Percentiles rank a stretch among this genome's conserved stretches.
phyloP scores from a whole-genome alignment of 495 filamentous ascomycete species.

The Penicillium macrosclerotiorum region DNA sequence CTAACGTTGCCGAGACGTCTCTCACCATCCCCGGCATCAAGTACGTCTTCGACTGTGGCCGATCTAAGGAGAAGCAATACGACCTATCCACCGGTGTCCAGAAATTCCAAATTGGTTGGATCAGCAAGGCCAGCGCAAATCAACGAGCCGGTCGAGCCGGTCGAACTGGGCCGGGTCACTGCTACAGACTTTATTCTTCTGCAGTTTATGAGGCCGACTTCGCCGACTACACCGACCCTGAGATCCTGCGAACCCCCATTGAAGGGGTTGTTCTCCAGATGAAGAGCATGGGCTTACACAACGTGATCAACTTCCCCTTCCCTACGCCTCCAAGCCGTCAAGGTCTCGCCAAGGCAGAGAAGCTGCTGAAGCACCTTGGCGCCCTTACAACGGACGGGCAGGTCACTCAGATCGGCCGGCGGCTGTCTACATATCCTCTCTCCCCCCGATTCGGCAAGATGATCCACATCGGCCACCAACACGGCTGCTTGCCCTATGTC shows the following conservation, averaged over 20 bases:
- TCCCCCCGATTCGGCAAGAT: conserved; percentile 90
- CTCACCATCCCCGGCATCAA: conserved; percentile 93
- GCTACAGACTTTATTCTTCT: conserved; percentile 89
- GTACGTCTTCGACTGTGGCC: conserved; percentile 94
- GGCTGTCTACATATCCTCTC: conserved; percentile 84
- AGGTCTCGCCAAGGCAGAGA: conserved; percentile 82
- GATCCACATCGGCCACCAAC: conserved; percentile 78
- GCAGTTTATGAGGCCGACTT: conserved; percentile 94
- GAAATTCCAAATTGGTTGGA: conserved; percentile 93
- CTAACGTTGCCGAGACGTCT: conserved; percentile 96
- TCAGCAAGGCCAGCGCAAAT: conserved; percentile 92
- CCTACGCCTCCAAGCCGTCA: conserved; percentile 84
- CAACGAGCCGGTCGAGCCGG: conserved; percentile 94
- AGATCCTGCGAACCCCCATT: conserved; percentile 88
- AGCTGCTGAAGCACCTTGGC: conserved; percentile 71
- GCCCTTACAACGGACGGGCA: conserved; percentile 66
- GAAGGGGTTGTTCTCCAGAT: conserved; percentile 92
- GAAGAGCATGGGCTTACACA: conserved; percentile 90
- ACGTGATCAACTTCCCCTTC: conserved; percentile 95
- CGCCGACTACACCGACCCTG: conserved; percentile 77
- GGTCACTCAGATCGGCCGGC: conserved; percentile 71
- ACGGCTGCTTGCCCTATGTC: conserved; percentile 80
- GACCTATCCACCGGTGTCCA: conserved; percentile 84
- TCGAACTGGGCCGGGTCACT: conserved; percentile 93
- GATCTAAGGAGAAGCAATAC: conserved; percentile 88